These are phyloP conservation scores for Citropsis articulata DNA, from an alignment of 345 rosid species.

Conservation along the genomic window DNA sequence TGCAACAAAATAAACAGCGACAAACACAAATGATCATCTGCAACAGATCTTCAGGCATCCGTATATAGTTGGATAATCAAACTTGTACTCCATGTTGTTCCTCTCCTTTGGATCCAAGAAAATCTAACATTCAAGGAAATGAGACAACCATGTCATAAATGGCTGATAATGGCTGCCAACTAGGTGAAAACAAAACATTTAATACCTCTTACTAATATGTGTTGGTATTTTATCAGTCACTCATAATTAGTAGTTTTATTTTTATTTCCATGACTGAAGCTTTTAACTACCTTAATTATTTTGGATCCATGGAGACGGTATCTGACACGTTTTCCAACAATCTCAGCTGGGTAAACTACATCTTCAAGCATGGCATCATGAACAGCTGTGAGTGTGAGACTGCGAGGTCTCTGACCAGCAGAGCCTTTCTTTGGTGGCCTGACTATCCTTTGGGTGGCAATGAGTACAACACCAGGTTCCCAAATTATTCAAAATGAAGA, in stretches of 20 bases:
- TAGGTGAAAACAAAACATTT: not conserved
- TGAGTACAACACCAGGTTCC: constrained; percentile 60
- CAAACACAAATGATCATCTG: constrained; percentile 1
- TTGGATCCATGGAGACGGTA: constrained; percentile 81
- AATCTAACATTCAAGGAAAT: constrained; percentile 32
- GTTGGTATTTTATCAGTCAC: not conserved
- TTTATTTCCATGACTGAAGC: not conserved
- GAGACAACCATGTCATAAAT: not conserved
- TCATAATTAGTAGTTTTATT: not conserved
- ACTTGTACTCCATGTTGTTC: constrained; percentile 79
- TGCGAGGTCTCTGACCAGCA: constrained; percentile 80
- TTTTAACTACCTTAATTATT: constrained; percentile 51
- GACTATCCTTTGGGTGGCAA: constrained; percentile 73
- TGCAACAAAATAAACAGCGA: constrained; percentile 5
- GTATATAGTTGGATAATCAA: constrained; percentile 66
- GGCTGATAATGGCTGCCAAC: not conserved
- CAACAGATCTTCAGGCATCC: constrained; percentile 44
- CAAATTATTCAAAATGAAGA: no score
- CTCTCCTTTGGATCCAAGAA: constrained; percentile 76
- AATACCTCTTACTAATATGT: not conserved
- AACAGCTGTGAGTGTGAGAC: constrained; percentile 75
- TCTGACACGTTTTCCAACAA: constrained; percentile 79
- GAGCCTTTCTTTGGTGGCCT: constrained; percentile 95
- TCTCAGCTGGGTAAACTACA: constrained; percentile 84
- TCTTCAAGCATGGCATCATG: constrained; percentile 87